A percentile compares a stretch with the other conserved stretches of the same genome.
Conservation (phyloP, 2,329 filamentous ascomycete species). For the Monilinia laxa region DNA sequence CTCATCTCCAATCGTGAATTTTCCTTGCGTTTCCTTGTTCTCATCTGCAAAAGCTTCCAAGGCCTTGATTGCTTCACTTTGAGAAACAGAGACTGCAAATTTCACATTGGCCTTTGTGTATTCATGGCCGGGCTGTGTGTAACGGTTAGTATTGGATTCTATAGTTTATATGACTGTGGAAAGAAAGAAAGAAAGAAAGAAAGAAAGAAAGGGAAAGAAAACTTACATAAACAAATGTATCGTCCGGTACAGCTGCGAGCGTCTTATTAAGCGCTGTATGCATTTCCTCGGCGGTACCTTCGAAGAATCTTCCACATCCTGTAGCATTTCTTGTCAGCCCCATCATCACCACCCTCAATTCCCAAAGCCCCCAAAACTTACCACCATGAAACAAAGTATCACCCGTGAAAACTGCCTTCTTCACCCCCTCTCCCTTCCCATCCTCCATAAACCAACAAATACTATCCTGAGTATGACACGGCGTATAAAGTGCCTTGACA, state of each 20-base stretch:
- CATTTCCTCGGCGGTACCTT: slow-evolving; percentile 88
- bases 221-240: slow-evolving; percentile 86
- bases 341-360: too few relatives aligned
- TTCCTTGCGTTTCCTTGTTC: slow-evolving; percentile 87
- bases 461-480: slow-evolving; percentile 97
- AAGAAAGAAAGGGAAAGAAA: not conserved
- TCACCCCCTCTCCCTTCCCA: slow-evolving; percentile 50
- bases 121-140: slow-evolving; percentile 78
- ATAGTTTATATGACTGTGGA: not conserved
- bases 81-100: slow-evolving; percentile 75
- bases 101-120: slow-evolving; percentile 97
- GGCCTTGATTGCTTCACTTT: slow-evolving; percentile 73
- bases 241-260: slow-evolving; percentile 76
- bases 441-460: slow-evolving; percentile 95
- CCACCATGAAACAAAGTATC: slow-evolving; percentile 95
- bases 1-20: slow-evolving; percentile 95
- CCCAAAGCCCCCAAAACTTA: slow-evolving; percentile 42
- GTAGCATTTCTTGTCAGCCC: slow-evolving; percentile 7
- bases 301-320: slow-evolving; percentile 96
- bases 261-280: slow-evolving; percentile 86
- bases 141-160: slow-evolving; percentile 25
- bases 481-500: slow-evolving; percentile 87
- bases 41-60: slow-evolving; percentile 73
- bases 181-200: not conserved
- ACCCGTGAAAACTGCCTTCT: slow-evolving; percentile 86